Evolutionary conservation across 768 basidiomycete species (phyloP).

Genomic region (Stropharia rugosoannulata): DNA sequence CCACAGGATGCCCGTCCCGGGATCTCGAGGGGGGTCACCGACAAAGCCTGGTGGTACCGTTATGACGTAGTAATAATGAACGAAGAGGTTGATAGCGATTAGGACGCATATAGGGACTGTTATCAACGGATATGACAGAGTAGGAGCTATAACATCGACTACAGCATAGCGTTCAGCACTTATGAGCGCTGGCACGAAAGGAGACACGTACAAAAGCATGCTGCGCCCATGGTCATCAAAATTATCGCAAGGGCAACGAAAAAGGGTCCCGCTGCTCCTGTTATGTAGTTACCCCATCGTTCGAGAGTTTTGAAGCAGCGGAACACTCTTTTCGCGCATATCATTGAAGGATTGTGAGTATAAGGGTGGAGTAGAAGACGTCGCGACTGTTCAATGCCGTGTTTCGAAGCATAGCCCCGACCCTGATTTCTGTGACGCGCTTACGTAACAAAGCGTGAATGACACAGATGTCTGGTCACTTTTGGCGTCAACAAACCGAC

Average conservation of each 20-base stretch:
- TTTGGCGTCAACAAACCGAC: no score
- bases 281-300: slow-evolving; percentile 71
- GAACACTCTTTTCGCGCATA: slow-evolving; percentile 47
- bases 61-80: slow-evolving; percentile 86
- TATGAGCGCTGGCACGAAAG: background rate
- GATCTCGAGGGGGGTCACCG: slow-evolving; percentile 47
- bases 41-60: slow-evolving; percentile 80
- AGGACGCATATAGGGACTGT: slow-evolving; percentile 70
- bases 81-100: slow-evolving; percentile 72
- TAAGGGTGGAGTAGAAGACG: background rate
- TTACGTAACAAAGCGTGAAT: no score
- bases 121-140: slow-evolving; percentile 56
- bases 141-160: slow-evolving; percentile 82
- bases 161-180: slow-evolving; percentile 3
- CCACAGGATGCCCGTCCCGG: slow-evolving; percentile 54
- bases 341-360: slow-evolving; percentile 24
- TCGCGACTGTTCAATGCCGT: background rate
- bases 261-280: slow-evolving; percentile 88
- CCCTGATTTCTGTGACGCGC: no score
- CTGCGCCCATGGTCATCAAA: slow-evolving; percentile 63
- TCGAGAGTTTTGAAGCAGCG: slow-evolving; percentile 64
- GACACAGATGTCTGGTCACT: no score
- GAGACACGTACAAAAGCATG: slow-evolving; percentile 76
- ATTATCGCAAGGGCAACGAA: slow-evolving; percentile 82
- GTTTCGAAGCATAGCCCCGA: no score